Evolutionary conservation across 108 stramenopile species (phyloP).

Genomic region (Nitzschia sp.): DNA sequence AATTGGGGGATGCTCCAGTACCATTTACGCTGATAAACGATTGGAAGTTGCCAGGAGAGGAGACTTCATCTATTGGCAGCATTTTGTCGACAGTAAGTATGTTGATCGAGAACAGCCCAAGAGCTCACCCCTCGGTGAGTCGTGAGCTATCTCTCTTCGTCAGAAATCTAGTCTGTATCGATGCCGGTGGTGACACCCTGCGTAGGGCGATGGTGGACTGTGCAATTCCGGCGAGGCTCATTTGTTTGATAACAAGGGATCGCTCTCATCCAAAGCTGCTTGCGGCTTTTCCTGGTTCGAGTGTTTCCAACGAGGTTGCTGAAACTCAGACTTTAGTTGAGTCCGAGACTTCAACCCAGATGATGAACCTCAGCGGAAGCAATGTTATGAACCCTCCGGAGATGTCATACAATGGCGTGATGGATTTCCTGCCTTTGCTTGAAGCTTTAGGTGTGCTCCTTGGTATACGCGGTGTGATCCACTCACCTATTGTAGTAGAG

Average conservation of each 20-base stretch:
- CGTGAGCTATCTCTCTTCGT: conserved; percentile 67
- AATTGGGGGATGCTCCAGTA: conserved; percentile 7
- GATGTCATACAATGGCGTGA: conserved; percentile 47
- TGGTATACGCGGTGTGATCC: conserved; percentile 48
- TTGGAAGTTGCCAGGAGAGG: background rate
- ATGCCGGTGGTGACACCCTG: conserved; percentile 47
- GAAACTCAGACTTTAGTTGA: conserved; percentile 61
- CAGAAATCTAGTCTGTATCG: conserved; percentile 55
- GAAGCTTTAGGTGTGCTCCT: conserved; percentile 71
- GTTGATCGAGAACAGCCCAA: conserved; percentile 65
- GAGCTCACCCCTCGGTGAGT: conserved; percentile 37
- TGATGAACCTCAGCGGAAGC: conserved; percentile 35
- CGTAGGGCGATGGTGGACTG: conserved; percentile 64
- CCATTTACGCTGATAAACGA: conserved; percentile 26
- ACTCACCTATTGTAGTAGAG: conserved; percentile 57
- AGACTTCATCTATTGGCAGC: conserved; percentile 62
- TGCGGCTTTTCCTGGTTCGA: conserved; percentile 69
- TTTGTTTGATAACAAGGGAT: conserved; percentile 63
- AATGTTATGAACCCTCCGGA: conserved; percentile 50
- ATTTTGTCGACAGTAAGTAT: conserved; percentile 63
- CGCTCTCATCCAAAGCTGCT: conserved; percentile 47
- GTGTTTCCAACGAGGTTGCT: conserved; percentile 50
- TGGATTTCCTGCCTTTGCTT: conserved; percentile 46
- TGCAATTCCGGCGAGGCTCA: conserved; percentile 68
- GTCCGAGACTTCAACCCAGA: conserved; percentile 42